Conservation (phyloP, 2,329 filamentous ascomycete genomes). For the Knufia fluminis region DNA sequence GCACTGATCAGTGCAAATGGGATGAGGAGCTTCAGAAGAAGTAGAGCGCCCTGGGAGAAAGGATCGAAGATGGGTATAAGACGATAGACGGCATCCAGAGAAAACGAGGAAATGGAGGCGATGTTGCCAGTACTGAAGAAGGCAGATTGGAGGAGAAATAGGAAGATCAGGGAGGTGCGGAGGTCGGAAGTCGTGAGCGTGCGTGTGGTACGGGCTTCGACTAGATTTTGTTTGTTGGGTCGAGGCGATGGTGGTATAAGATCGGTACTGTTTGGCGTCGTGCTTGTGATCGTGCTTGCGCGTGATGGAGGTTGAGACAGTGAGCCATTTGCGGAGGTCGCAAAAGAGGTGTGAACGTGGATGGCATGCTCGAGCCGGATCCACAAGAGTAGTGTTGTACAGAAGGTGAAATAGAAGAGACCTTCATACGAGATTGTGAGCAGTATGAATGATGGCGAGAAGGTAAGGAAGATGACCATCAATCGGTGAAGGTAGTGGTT, state of each 20-base stretch:
- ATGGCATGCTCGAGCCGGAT: slow-evolving; percentile 81
- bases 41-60: slow-evolving; percentile 77
- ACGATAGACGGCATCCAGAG: slow-evolving; percentile 76
- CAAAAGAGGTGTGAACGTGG: slow-evolving; percentile 36
- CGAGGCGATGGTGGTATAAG: slow-evolving; percentile 18
- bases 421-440: slow-evolving; percentile 96
- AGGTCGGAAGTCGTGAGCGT: slow-evolving; percentile 71
- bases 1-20: slow-evolving; percentile 89
- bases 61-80: slow-evolving; percentile 89
- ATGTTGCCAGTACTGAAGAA: slow-evolving; percentile 98
- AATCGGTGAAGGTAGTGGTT: slow-evolving; percentile 84
- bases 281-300: slow-evolving; percentile 17
- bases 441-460: slow-evolving; percentile 88
- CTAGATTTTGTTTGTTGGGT: slow-evolving; percentile 24
- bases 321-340: slow-evolving; percentile 18
- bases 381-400: slow-evolving; percentile 73
- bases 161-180: slow-evolving; percentile 86
- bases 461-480: slow-evolving; percentile 81
- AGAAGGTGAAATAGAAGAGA: slow-evolving; percentile 88
- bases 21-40: slow-evolving; percentile 83
- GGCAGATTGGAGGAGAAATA: slow-evolving; percentile 85
- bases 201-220: slow-evolving; percentile 40
- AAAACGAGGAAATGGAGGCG: slow-evolving; percentile 87
- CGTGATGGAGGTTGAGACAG: slow-evolving; percentile 9
- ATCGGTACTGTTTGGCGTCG: slow-evolving; percentile 13